Base-by-base conservation (phyloP, 306 rosid species). In the Echinosophora koreensis region DNA sequence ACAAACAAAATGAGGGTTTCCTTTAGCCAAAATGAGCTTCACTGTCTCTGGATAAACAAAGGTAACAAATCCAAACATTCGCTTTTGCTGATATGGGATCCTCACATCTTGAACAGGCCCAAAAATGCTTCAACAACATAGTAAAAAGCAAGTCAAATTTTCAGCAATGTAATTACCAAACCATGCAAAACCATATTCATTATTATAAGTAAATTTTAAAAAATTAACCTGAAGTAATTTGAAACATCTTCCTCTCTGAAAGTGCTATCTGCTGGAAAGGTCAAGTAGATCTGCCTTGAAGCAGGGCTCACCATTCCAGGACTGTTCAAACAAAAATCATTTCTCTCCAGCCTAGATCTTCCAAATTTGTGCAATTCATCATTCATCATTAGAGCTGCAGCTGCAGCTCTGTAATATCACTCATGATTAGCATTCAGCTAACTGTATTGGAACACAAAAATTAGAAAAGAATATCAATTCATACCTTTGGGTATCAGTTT, bases 101-200 rank as follows among this genome's bases (percentile, higher is more conserved):
- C 99, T 90, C 89, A 95, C 99, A n/a, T 95, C 99, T 87, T 95
- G 97, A 58, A 95, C 99, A 2, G 97, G 97, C 4, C 99, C 99
- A 71, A 86, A 95, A 67, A 87, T 88, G 86, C 99, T 95, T 73
- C 81, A 84, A n/a, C 60, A 63, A 82, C 50, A 70, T 0, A 74
- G 41, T 0, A n/a, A 38, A 59, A 42, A 5, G 5, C 1, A 58
- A 4, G 49, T 73, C 76, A 39, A 68, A 11, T 30, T 37, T 64
- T n/a, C 52, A 35, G 17, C 57, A 44, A 4, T 49, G 16, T 50
- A 35, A 60, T 15, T 39, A 30, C 42, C 22, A 60, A 55, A 71
- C 6, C 4, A 76, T 3, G 65, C 47, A 14, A 10, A 22, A 5
- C 2, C 28, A 11, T 63, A 34, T 37, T 42, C 18, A 47, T 11